Conservation (phyloP, 805 yeast genomes). For the Kodamaea nitidulidarum region DNA sequence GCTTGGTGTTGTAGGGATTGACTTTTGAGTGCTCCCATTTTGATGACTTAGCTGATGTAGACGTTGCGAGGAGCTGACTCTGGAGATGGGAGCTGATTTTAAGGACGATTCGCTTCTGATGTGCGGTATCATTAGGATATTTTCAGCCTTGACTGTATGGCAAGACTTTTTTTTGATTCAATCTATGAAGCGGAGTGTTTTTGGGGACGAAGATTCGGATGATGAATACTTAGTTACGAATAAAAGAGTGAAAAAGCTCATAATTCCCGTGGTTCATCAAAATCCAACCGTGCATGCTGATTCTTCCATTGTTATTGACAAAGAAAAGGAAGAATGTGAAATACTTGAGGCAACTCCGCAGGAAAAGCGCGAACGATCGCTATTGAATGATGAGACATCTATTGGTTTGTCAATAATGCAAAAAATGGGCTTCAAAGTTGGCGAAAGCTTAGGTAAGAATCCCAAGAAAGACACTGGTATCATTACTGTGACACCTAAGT, state of each 20-base stretch:
- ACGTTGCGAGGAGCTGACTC: constrained; percentile 32
- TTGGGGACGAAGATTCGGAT: constrained; percentile 13
- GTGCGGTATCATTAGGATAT: constrained; percentile 23
- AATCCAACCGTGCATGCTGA: too few relatives aligned
- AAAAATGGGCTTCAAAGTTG: constrained; percentile 55
- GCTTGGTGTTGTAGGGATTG: constrained; percentile 27
- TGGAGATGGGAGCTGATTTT: constrained; percentile 33
- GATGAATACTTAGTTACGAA: constrained; percentile 22
- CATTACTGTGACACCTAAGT: constrained; percentile 16
- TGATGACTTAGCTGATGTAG: constrained; percentile 25
- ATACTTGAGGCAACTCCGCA: neutral
- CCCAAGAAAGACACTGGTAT: constrained; percentile 6
- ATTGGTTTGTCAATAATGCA: constrained; percentile 51
- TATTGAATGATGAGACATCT: constrained; percentile 21
- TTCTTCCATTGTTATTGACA: too few relatives aligned
- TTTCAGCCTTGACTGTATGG: neutral
- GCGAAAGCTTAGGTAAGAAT: constrained; percentile 40
- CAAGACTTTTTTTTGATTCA: too few relatives aligned
- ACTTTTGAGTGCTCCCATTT: constrained; percentile 15
- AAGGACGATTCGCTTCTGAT: constrained; percentile 24
- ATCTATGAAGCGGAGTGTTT: constrained; percentile 7
- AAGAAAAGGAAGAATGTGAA: neutral
- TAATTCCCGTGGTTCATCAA: neutral
- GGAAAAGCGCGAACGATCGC: constrained; percentile 1
- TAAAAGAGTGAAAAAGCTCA: constrained; percentile 17